Percentiles rank a stretch among this genome's conserved stretches.
These are phyloP conservation scores for Pseudocercospora vitis DNA, from an alignment of 2,329 filamentous ascomycete species.

Conservation along the genomic window DNA sequence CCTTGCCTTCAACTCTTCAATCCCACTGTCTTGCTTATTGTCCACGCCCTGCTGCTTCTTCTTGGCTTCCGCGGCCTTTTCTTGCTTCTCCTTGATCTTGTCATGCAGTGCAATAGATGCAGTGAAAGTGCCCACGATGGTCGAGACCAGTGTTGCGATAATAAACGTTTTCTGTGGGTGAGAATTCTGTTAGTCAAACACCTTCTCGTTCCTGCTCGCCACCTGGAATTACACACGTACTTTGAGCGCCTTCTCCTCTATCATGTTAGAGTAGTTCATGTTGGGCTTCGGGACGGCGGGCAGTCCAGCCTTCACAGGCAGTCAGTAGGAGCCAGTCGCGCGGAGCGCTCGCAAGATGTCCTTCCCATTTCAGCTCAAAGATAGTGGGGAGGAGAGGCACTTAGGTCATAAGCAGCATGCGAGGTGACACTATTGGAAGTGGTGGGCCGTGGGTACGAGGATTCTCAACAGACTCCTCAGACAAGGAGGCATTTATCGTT, in stretches of 20 bases:
- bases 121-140: slow-evolving; percentile 47
- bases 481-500: slow-evolving; percentile 10
- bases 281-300: slow-evolving; percentile 25
- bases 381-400: neutral
- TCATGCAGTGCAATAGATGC: slow-evolving; percentile 48
- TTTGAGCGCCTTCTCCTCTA: slow-evolving; percentile 49
- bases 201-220: neutral
- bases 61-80: slow-evolving; percentile 32
- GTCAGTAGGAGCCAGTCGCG: slow-evolving; percentile 12
- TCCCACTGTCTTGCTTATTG: slow-evolving; percentile 25
- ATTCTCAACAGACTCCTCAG: slow-evolving; percentile 1
- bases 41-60: slow-evolving; percentile 35
- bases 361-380: slow-evolving; percentile 16
- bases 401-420: slow-evolving; percentile 7
- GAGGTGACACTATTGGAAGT: slow-evolving; percentile 7
- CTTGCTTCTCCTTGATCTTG: slow-evolving; percentile 37
- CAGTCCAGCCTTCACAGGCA: slow-evolving; percentile 15
- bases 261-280: slow-evolving; percentile 49
- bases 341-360: slow-evolving; percentile 11
- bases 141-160: slow-evolving; percentile 46
- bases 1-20: slow-evolving; percentile 29
- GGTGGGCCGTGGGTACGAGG: slow-evolving; percentile 3
- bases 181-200: neutral
- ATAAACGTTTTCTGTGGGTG: slow-evolving; percentile 44
- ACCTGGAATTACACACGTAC: slow-evolving; percentile 11